A percentile compares a stretch with the other conserved stretches of the same genome.
These are phyloP conservation scores for Whalleya microplaca DNA, from an alignment of 2,329 filamentous ascomycete genomes.

Conservation along the genomic window DNA sequence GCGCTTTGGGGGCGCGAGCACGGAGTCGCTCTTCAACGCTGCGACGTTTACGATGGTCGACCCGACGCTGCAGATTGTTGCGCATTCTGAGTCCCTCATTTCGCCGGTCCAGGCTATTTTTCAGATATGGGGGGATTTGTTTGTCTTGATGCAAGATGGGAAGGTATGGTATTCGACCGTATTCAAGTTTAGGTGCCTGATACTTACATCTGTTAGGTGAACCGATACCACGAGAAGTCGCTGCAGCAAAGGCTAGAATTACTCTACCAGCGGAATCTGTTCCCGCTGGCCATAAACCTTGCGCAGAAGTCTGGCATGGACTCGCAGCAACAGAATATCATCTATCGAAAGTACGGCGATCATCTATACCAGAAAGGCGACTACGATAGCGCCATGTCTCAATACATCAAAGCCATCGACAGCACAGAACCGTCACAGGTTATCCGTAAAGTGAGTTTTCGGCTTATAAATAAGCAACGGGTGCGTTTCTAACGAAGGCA, in stretches of 20 bases:
- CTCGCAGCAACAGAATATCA: conserved; percentile 80
- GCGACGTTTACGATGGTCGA: conserved; percentile 92
- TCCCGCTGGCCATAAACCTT: conserved; percentile 86
- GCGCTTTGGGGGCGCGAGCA: conserved; percentile 71
- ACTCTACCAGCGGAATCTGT: conserved; percentile 91
- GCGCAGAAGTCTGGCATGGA: conserved; percentile 88
- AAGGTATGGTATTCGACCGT: conserved; percentile 62
- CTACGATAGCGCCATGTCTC: conserved; percentile 98
- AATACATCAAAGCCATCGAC: conserved; percentile 94
- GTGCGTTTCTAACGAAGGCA: conserved; percentile 41
- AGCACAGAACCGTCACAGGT: conserved; percentile 96
- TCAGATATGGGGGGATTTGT: conserved; percentile 88
- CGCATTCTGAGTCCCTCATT: conserved; percentile 83
- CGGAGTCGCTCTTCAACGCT: conserved; percentile 82
- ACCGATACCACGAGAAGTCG: conserved; percentile 86
- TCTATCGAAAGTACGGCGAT: conserved; percentile 92
- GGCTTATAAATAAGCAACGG: background rate
- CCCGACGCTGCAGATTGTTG: conserved; percentile 85
- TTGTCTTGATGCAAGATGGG: conserved; percentile 86
- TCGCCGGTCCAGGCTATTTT: conserved; percentile 81
- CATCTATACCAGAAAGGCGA: conserved; percentile 93
- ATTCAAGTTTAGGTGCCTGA: background rate
- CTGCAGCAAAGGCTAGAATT: conserved; percentile 91
- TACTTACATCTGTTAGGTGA: conserved; percentile 59
- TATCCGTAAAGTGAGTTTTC: conserved; percentile 73